Base-by-base conservation (phyloP, 208 protist species). In the Phytomonas sp. region DNA sequence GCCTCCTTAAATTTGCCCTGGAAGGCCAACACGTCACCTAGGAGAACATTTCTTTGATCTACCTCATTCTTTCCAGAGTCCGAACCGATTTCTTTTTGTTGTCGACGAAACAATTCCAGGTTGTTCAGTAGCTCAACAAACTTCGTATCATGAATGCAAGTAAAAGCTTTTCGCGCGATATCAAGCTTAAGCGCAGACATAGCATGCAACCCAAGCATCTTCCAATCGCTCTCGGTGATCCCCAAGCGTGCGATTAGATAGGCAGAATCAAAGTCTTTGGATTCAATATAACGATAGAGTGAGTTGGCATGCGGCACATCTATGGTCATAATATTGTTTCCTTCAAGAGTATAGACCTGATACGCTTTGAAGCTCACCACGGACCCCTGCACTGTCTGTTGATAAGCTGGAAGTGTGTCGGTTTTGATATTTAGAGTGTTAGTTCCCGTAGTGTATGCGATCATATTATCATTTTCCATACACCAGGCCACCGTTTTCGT, bases 321-420 rank as follows among this genome's bases (percentile, higher is more conserved):
- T 10, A 98, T 71, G 31, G 88, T 82, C 63, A 93, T 83, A 81
- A 99, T 91, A 37, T 74, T 71, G 32, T 85, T 70, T 36, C 74
- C 73, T 65, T 97, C 83, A 12, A 99, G 78, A 72, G 95, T 97
- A 73, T 97, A 99, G 34, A 99, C 82, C 63, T 85, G 92, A 73
- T 93, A 97, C 0, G 93, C 97, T 70, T 94, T 96, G 81, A 99
- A 98, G 63, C 96, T 97, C 19, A 98, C 92, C 26, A 98, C 96
- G 70, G 95, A 80, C 29, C 97, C 98, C 29, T 94, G 86, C 34
- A 97, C 77, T 59, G 86, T 89, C 77, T 99, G 97, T 79, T 89
- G 82, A 73, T 98, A 94, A 3, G 97, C 85, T 16, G 95, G 92
- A 45, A 98, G 93, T 11, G 78, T 82, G 33, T 81, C 91, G 0